Conservation (phyloP, 345 rosid genomes). For the Toxicodendron radicans region DNA sequence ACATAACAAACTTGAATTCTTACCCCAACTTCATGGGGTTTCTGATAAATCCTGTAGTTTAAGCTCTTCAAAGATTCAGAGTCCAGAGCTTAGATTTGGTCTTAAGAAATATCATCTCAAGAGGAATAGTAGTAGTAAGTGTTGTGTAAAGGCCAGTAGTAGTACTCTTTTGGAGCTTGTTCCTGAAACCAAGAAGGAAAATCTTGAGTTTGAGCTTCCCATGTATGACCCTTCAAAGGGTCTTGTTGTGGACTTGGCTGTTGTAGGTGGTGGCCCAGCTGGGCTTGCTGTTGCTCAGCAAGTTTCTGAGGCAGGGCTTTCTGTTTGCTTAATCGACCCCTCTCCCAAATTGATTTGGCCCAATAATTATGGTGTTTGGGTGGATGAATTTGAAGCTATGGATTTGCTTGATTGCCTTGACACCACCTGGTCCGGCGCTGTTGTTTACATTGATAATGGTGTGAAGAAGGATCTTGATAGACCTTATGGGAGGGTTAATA, state of each 20-base stretch:
- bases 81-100: constrained; percentile 45
- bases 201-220: constrained; percentile 84
- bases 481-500: constrained; percentile 94
- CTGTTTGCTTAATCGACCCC: constrained; percentile 89
- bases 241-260: constrained; percentile 72
- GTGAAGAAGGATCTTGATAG: constrained; percentile 62
- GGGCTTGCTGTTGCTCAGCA: constrained; percentile 97
- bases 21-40: constrained; percentile 58
- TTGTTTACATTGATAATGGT: constrained; percentile 61
- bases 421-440: constrained; percentile 95
- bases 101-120: constrained; percentile 36
- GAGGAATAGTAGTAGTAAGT: constrained; percentile 27
- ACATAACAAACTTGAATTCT: constrained; percentile 65
- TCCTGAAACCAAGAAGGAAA: constrained; percentile 87
- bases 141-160: constrained; percentile 41
- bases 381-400: constrained; percentile 98
- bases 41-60: constrained; percentile 43
- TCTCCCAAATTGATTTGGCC: constrained; percentile 95
- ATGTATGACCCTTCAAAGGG: constrained; percentile 65
- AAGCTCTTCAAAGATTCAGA: constrained; percentile 41
- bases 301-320: constrained; percentile 90
- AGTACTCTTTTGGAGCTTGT: constrained; percentile 84
- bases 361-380: constrained; percentile 98
- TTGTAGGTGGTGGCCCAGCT: constrained; percentile 98
- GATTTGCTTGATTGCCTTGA: constrained; percentile 95